Evolutionary conservation across 192 early-diverging fungal species (phyloP).

Genomic region (Radiomyces spectabilis): DNA sequence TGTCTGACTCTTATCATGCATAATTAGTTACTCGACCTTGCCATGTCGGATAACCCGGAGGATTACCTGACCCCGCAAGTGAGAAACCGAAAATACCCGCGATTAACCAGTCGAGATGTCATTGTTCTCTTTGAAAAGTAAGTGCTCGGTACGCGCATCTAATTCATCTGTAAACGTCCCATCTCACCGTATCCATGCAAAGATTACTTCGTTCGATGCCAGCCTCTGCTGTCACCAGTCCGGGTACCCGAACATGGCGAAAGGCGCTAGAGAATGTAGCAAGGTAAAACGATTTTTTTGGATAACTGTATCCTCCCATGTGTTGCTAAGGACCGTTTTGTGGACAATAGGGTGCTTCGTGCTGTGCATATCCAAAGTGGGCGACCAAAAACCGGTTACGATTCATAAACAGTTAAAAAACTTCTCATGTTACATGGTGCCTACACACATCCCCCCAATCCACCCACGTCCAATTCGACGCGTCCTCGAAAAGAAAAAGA

Average conservation of each 20-base stretch:
- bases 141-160: constrained; percentile 15
- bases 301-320: too few species aligned
- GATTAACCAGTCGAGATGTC: constrained; percentile 54
- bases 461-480: too few species aligned
- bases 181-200: too few species aligned
- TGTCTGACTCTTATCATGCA: background rate
- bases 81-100: constrained; percentile 57
- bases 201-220: too few species aligned
- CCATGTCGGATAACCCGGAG: constrained; percentile 66
- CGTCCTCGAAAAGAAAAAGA: too few species aligned
- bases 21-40: constrained; percentile 56
- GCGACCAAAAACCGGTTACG: too few species aligned
- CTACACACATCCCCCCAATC: too few species aligned
- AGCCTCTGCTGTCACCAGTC: constrained; percentile 1
- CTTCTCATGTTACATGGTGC: too few species aligned
- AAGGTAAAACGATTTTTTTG: constrained; percentile 29
- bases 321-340: too few species aligned
- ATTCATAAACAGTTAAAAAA: too few species aligned
- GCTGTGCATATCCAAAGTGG: too few species aligned
- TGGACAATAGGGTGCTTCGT: constrained; percentile 11
- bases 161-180: background rate
- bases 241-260: constrained; percentile 17
- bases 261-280: constrained; percentile 38
- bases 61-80: constrained; percentile 62
- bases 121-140: constrained; percentile 80